phyloP scores from a whole-genome alignment of 2,329 filamentous ascomycete species.

The Fusarium udum region DNA sequence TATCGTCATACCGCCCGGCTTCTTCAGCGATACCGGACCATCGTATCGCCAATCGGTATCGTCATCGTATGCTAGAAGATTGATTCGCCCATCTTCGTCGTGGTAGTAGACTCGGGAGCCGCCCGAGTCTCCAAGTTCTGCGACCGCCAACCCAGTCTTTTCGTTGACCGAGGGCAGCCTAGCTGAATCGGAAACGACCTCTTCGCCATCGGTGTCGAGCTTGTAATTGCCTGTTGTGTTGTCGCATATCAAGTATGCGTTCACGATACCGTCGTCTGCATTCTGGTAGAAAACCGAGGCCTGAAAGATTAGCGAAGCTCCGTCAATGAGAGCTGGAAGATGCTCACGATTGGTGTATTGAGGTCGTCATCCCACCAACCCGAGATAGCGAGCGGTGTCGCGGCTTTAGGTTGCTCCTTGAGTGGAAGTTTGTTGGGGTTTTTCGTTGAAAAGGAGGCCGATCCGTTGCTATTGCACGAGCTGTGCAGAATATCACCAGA shows the following conservation, averaged over 20 bases:
- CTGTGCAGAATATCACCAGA: slow-evolving; percentile 33
- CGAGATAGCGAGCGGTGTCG: slow-evolving; percentile 13
- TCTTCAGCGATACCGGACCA: slow-evolving; percentile 26
- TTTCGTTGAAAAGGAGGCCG: slow-evolving; percentile 24
- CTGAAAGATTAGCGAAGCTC: neutral
- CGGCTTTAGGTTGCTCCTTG: slow-evolving; percentile 14
- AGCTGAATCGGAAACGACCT: slow-evolving; percentile 12
- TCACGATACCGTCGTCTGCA: slow-evolving; percentile 14
- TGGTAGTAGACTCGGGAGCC: slow-evolving; percentile 35
- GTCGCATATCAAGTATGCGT: slow-evolving; percentile 27
- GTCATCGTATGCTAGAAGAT: slow-evolving; percentile 32
- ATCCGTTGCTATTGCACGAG: slow-evolving; percentile 31
- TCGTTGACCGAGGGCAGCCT: slow-evolving; percentile 26
- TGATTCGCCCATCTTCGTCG: slow-evolving; percentile 23
- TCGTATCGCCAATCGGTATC: slow-evolving; percentile 35
- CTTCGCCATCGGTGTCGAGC: slow-evolving; percentile 8
- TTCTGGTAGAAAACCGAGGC: slow-evolving; percentile 32
- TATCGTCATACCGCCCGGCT: slow-evolving; percentile 4
- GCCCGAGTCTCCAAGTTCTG: slow-evolving; percentile 29
- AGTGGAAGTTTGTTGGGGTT: slow-evolving; percentile 24
- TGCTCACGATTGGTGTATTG: slow-evolving; percentile 22
- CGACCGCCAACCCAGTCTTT: slow-evolving; percentile 23
- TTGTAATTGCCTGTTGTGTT: slow-evolving; percentile 22
- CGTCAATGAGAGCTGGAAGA: rapidly evolving
- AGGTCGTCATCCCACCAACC: slow-evolving; percentile 32